Evolutionary conservation across 306 rosid genomes (phyloP).

Genomic region (Sicyos baderoa): DNA sequence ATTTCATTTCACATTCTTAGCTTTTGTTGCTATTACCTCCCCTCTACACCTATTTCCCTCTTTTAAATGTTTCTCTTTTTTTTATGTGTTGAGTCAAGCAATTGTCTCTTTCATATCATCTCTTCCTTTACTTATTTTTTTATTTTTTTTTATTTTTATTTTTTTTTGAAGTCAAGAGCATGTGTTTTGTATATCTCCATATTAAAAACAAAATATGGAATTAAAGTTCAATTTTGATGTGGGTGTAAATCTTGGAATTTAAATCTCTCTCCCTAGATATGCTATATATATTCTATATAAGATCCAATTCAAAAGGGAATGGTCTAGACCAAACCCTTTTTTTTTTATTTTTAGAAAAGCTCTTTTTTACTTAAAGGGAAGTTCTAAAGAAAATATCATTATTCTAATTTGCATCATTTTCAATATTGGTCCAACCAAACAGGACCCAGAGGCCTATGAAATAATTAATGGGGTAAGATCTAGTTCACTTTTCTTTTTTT

Average conservation of each 20-base stretch:
- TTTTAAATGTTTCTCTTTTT: background rate
- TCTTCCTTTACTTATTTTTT: background rate
- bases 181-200: background rate
- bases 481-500: background rate
- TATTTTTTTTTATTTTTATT: too few relatives aligned
- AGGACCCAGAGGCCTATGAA: background rate
- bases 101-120: background rate
- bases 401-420: conserved; percentile 4
- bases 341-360: background rate
- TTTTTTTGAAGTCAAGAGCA: background rate
- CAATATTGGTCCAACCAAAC: background rate
- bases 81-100: background rate
- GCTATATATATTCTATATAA: background rate
- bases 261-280: background rate
- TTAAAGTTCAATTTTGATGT: background rate
- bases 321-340: background rate
- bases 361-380: background rate
- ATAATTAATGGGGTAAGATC: background rate
- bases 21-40: conserved; percentile 9
- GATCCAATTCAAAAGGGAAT: background rate
- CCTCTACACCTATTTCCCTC: background rate
- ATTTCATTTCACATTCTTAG: conserved; percentile 7
- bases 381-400: conserved; percentile 1
- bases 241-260: background rate
- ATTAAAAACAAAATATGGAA: background rate